Base-by-base conservation (phyloP, 2,329 filamentous ascomycete genomes). In the Lachnellula occidentalis region DNA sequence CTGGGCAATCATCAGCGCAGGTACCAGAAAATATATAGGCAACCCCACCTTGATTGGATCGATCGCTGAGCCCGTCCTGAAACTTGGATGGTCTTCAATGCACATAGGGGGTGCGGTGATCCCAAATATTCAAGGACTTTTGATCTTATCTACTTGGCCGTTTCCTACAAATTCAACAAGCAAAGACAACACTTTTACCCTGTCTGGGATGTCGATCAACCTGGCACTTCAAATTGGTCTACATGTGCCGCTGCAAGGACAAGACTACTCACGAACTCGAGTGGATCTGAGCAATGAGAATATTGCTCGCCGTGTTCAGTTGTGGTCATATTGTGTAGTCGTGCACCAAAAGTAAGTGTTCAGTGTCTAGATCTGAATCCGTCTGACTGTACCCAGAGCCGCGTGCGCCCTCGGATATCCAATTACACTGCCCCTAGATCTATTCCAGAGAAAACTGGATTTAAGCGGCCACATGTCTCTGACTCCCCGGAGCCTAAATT, bases 121-220 rank as follows among this genome's bases (percentile, higher is more conserved):
- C 36, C 48, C 48, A n/a, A 57, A 54, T 27, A 57, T 57, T n/a
- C 55, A 57, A 50, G 55, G 48, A 22, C 46, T 57, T n/a, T 43
- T 57, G 12, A 54, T 54, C n/a, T 31, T 57, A 5, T 54, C 51
- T 22, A 54, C 55, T 8, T 57, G 51, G 51, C 55, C 55, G 2
- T 51, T 57, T 31, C 55, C 55, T 2, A 54, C 52, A 9, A 54
- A 54, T 27, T 51, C 55, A 11, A 54, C 52, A 37, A 55, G 55
- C 24, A 53, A 50, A 46, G 55, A 57, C 34, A 53, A 50, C 6
- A 57, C 55, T 19, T 55, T 55, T 21, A 57, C 52, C 17, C 52
- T 57, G 2, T 48, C 47, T 34, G 55, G 55, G 3, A 51, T 55
- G 55, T 48, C 55, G 14, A 48, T 57, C 5, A 54, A 54, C 14